Evolutionary conservation across 1,284 basidiomycete species (phyloP).

Genomic region (Leccinum laetum): DNA sequence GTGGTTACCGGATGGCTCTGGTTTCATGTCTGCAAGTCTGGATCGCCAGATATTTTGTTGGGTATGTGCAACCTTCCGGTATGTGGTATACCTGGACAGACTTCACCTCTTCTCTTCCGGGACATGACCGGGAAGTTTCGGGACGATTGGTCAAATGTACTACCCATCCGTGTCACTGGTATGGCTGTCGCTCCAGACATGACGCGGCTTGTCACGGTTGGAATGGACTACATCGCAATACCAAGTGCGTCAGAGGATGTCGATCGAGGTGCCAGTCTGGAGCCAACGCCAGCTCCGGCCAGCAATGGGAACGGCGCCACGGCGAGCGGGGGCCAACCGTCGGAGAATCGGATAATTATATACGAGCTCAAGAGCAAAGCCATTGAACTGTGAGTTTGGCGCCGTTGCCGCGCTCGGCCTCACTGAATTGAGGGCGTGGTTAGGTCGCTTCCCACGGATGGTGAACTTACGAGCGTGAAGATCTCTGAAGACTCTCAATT

Average conservation of each 20-base stretch:
- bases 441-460: too few relatives aligned
- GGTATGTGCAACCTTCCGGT: constrained; percentile 52
- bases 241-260: constrained; percentile 32
- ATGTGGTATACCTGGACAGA: constrained; percentile 6
- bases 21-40: constrained; percentile 90
- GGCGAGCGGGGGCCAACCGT: constrained; percentile 38
- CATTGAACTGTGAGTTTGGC: constrained; percentile 35
- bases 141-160: constrained; percentile 63
- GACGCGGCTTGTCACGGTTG: constrained; percentile 80
- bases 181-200: constrained; percentile 88
- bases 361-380: constrained; percentile 71
- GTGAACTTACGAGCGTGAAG: constrained; percentile 47
- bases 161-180: constrained; percentile 85
- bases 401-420: too few relatives aligned
- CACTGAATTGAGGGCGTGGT: constrained; percentile 19
- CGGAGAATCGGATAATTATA: constrained; percentile 70
- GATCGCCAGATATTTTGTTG: constrained; percentile 89
- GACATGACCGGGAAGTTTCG: constrained; percentile 71
- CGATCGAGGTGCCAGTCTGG: constrained; percentile 32
- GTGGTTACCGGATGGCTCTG: constrained; percentile 88
- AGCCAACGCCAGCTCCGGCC: constrained; percentile 36
- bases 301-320: constrained; percentile 39
- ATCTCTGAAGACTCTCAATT: constrained; percentile 87
- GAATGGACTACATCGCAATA: constrained; percentile 53
- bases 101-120: constrained; percentile 40